These are phyloP conservation scores for Cordia subcordata DNA, from an alignment of 257 asterid species.

Conservation along the genomic window DNA sequence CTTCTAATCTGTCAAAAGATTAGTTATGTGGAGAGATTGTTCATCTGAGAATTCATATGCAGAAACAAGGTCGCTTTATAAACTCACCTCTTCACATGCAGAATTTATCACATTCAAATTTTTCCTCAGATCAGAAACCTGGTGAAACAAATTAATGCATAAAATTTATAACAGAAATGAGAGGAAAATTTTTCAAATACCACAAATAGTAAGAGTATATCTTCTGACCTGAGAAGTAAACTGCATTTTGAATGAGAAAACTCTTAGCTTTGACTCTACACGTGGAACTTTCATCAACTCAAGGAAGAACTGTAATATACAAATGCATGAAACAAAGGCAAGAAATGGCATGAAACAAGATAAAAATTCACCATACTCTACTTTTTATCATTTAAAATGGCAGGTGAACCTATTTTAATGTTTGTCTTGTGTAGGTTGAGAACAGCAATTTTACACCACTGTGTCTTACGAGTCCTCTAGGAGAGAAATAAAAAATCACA, in stretches of 20 bases:
- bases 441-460: neutral
- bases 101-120: slow-evolving; percentile 57
- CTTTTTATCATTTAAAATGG: neutral
- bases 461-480: neutral
- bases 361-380: neutral
- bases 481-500: too few species aligned
- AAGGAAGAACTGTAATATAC: slow-evolving; percentile 60
- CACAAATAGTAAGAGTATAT: slow-evolving; percentile 2
- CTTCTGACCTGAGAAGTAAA: slow-evolving; percentile 56
- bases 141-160: slow-evolving; percentile 5
- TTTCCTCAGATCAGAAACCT: slow-evolving; percentile 60
- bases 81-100: slow-evolving; percentile 73
- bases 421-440: neutral
- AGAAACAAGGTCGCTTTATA: slow-evolving; percentile 12
- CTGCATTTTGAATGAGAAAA: slow-evolving; percentile 67
- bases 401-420: neutral
- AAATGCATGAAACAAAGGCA: neutral
- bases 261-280: slow-evolving; percentile 69
- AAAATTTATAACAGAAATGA: neutral
- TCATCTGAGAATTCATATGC: slow-evolving; percentile 1
- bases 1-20: slow-evolving; percentile 58
- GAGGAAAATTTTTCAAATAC: neutral
- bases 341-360: too few species aligned
- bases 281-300: slow-evolving; percentile 87
- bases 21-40: slow-evolving; percentile 14